These are phyloP conservation scores for Dillenia suffruticosa DNA, from an alignment of 164 flowering plant species.

Conservation along the genomic window DNA sequence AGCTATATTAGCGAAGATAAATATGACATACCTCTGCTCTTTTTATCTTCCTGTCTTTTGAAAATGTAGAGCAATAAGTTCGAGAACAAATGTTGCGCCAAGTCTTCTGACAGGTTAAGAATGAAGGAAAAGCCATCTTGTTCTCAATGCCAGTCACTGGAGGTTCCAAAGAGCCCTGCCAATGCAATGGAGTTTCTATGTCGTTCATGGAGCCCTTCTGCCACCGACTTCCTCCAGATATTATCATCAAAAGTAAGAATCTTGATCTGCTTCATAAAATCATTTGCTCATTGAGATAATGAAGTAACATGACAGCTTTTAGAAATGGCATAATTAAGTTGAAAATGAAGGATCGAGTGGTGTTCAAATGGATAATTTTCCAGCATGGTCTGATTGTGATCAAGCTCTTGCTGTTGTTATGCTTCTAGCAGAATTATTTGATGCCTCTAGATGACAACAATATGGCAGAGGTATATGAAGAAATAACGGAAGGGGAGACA, in stretches of 20 bases:
- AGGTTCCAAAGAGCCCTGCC: slow-evolving; percentile 7
- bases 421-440: background rate
- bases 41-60: background rate
- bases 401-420: too few species aligned
- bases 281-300: background rate
- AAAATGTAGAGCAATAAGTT: background rate
- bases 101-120: background rate
- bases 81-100: background rate
- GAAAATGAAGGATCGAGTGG: too few species aligned
- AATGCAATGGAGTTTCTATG: slow-evolving; percentile 24
- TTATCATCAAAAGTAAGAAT: slow-evolving; percentile 17
- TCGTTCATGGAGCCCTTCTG: slow-evolving; percentile 28
- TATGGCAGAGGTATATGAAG: background rate
- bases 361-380: too few species aligned
- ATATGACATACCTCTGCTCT: background rate
- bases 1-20: too few species aligned
- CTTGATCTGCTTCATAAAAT: background rate
- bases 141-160: slow-evolving; percentile 4
- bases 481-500: background rate
- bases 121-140: background rate
- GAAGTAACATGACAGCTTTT: too few species aligned
- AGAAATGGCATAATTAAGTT: too few species aligned
- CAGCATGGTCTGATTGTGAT: too few species aligned
- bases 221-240: slow-evolving; percentile 20
- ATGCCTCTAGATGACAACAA: slow-evolving; percentile 2